These are phyloP conservation scores for Mycena epipterygia DNA, from an alignment of 768 basidiomycete species.

Conservation along the genomic window DNA sequence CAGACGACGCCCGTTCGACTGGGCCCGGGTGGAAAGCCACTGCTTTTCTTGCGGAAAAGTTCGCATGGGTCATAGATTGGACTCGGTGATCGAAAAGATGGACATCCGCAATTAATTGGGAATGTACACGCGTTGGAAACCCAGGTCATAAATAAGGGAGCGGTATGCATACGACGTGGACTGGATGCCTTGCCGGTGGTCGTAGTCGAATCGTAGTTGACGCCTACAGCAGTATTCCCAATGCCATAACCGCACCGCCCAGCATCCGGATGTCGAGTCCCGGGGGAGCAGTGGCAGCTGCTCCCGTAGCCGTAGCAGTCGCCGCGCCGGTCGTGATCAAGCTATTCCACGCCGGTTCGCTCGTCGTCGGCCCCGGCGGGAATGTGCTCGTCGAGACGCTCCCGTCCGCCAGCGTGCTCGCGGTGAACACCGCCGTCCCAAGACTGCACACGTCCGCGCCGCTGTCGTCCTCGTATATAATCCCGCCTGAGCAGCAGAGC, in stretches of 20 bases:
- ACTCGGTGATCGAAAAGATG: too few species aligned
- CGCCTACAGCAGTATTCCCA: conserved; percentile 3
- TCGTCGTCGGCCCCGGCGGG: conserved; percentile 9
- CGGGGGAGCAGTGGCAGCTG: background rate
- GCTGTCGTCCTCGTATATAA: conserved; percentile 17
- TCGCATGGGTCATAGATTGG: too few species aligned
- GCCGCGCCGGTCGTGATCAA: background rate
- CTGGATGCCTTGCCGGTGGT: too few species aligned
- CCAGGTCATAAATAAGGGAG: too few species aligned
- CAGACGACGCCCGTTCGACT: too few species aligned
- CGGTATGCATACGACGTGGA: too few species aligned
- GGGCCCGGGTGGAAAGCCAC: too few species aligned
- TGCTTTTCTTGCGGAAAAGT: too few species aligned
- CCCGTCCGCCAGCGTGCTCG: conserved; percentile 9
- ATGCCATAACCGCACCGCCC: background rate
- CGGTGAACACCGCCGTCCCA: conserved; percentile 5
- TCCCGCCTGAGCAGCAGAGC: conserved; percentile 14
- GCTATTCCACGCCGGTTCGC: background rate
- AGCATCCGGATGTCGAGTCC: background rate
- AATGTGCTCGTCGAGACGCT: conserved; percentile 8
- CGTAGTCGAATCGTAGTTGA: too few species aligned
- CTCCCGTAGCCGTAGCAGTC: background rate
- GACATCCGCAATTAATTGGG: too few species aligned
- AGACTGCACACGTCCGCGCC: conserved; percentile 15
- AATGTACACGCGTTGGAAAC: too few species aligned